Base-by-base conservation (phyloP, 2,329 filamentous ascomycete genomes). In the Pyricularia pennisetigena region DNA sequence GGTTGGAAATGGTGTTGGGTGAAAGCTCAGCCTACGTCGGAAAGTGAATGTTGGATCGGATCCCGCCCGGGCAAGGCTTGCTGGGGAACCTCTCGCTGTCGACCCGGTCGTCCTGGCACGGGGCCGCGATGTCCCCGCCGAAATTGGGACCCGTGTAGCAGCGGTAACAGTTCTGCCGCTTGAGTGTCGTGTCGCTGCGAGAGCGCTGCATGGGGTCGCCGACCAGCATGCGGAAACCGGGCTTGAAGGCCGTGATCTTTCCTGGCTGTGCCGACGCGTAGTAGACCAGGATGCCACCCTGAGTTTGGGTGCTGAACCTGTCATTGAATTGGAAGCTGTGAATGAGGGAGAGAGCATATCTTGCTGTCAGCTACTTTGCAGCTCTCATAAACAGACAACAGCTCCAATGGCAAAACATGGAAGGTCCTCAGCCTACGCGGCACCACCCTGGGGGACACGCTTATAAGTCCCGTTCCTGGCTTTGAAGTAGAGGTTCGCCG, bases 181-280 rank as follows among this genome's bases (percentile, higher is more conserved):
- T 77, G 67, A 76, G 70, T 28, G 68, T 73, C 6, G 73, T 71
- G 65, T 74, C 74, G n/a, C 72, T 69, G 29, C 75, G 72, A 26
- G 78, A 78, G 62, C 76, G 75, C 67, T 74, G 72, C 70, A 71
- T 75, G 5, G 80, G 75, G 69, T 82, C 79, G 69, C 81, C 80
- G 67, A 80, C 78, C 24, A 82, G 79, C 81, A 82, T 82, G 70
- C 81, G 80, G 76, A 82, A 82, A 24, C 81, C 79, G 78, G 80
- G 79, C 74, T 81, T 80, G 75, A 82, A 82, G 32, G 80, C 80
- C 3, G 79, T 82, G 68, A 82, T 78, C 68, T 77, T 74, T 30
- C 77, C 76, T 6, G 80, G 80, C 70, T 79, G 75, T n/a, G 76
- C 75, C 41, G 75, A 77, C 49, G 82, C 79, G 70, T 83, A 82